A percentile compares a stretch with the other conserved stretches of the same genome.
phyloP scores from a whole-genome alignment of 192 early-diverging fungal species.

The Cladochytrium replicatum region DNA sequence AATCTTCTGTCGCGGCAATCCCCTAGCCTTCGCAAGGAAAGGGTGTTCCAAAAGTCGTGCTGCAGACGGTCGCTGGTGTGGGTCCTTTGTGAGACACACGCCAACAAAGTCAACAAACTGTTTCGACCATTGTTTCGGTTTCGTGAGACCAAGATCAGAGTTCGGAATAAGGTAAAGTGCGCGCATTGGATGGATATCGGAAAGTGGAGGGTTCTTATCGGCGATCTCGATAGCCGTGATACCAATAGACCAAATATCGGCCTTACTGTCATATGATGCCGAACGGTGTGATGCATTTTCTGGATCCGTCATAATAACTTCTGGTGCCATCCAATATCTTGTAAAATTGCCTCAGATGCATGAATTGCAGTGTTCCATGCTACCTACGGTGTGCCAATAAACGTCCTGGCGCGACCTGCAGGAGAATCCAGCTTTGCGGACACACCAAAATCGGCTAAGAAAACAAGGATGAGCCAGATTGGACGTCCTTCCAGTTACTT shows the following conservation, averaged over 20 bases:
- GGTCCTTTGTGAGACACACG: conserved; percentile 44
- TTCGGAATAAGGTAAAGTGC: conserved; percentile 48
- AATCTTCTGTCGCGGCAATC: conserved; percentile 31
- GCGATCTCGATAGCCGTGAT: conserved; percentile 61
- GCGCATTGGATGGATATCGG: conserved; percentile 57
- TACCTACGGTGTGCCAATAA: conserved; percentile 54
- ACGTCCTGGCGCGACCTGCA: conserved; percentile 39
- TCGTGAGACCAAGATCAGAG: conserved; percentile 38
- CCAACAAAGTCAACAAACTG: conserved; percentile 47
- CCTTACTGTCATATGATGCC: conserved; percentile 44
- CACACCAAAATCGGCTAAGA: conserved; percentile 49
- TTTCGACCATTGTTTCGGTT: conserved; percentile 53
- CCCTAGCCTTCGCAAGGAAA: conserved; percentile 37
- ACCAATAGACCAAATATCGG: conserved; percentile 57
- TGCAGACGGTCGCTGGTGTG: conserved; percentile 36
- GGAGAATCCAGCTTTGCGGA: conserved; percentile 41
- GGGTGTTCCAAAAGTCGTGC: conserved; percentile 47
- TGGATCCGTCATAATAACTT: conserved; percentile 48
- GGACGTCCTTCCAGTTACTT: neutral
- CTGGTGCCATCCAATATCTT: conserved; percentile 54
- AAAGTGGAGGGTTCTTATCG: conserved; percentile 54
- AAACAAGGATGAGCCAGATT: neutral
- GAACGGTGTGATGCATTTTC: conserved; percentile 20
- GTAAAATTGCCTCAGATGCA: too few relatives aligned
- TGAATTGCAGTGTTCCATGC: too few relatives aligned